A percentile compares a stretch with the other conserved stretches of the same genome.
These are phyloP conservation scores for Plenodomus tracheiphilus DNA, from an alignment of 2,329 filamentous ascomycete species.

Conservation along the genomic window DNA sequence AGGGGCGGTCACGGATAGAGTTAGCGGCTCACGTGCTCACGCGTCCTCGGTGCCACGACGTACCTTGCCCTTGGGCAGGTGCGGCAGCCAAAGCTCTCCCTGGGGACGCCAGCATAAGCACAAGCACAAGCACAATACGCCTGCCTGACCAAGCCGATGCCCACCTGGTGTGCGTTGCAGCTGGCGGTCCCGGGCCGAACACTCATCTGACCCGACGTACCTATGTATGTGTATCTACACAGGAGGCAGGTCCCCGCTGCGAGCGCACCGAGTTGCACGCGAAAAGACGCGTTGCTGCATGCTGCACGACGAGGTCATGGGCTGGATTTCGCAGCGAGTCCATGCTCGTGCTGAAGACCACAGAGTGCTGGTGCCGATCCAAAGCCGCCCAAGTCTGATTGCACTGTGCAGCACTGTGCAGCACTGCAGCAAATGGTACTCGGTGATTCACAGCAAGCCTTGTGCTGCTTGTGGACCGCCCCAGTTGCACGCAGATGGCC, in stretches of 20 bases:
- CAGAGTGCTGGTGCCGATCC: background rate
- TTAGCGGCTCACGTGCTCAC: slow-evolving; percentile 15
- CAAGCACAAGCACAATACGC: background rate
- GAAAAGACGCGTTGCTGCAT: background rate
- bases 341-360: background rate
- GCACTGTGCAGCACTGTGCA: no score
- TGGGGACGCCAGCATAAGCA: background rate
- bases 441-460: no score
- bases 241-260: background rate
- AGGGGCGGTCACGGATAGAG: background rate
- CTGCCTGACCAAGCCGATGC: background rate
- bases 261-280: background rate
- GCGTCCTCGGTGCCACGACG: no score
- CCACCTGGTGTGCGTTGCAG: background rate
- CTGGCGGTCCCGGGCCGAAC: no score
- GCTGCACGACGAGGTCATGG: background rate
- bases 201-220: background rate
- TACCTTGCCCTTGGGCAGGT: no score
- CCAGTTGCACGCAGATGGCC: no score
- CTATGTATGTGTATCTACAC: no score
- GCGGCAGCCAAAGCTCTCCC: background rate
- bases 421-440: no score
- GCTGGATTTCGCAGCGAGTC: background rate
- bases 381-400: no score
- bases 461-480: no score